phyloP scores from a whole-genome alignment of 331 rosid species.

The Rosa hybrid region DNA sequence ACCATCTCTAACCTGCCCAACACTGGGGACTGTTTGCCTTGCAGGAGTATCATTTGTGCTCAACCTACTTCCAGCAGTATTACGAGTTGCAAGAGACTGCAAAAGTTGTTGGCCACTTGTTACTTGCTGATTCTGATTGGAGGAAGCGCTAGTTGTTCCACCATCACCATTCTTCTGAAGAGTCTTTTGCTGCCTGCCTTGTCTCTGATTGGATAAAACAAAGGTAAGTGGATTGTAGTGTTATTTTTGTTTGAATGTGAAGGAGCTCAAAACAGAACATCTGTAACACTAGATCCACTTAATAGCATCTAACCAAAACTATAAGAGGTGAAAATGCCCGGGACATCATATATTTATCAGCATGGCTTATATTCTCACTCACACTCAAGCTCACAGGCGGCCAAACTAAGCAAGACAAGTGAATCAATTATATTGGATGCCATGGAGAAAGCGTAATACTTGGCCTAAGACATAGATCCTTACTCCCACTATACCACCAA shows the following conservation, averaged over 20 bases:
- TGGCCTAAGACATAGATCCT: background rate
- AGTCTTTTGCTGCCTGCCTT: constrained; percentile 52
- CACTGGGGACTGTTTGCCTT: constrained; percentile 31
- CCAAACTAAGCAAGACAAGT: background rate
- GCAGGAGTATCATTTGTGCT: constrained; percentile 40
- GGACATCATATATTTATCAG: background rate
- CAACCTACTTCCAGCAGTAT: constrained; percentile 46
- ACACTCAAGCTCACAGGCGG: background rate
- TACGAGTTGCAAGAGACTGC: constrained; percentile 57
- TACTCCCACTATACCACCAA: background rate
- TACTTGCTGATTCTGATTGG: constrained; percentile 48
- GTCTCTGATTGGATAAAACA: constrained; percentile 51
- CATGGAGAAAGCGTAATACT: background rate
- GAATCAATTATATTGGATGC: background rate
- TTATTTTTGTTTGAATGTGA: background rate
- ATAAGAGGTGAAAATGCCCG: background rate
- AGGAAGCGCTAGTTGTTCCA: constrained; percentile 59
- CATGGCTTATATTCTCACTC: background rate
- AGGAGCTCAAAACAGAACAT: background rate
- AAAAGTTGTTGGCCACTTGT: constrained; percentile 61
- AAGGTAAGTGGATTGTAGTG: background rate
- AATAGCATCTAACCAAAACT: background rate
- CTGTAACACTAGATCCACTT: background rate
- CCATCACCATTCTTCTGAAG: constrained; percentile 42
- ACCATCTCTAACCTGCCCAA: constrained; percentile 33